phyloP scores from a whole-genome alignment of 208 protist species.

The Acanthamoeba healyi region DNA sequence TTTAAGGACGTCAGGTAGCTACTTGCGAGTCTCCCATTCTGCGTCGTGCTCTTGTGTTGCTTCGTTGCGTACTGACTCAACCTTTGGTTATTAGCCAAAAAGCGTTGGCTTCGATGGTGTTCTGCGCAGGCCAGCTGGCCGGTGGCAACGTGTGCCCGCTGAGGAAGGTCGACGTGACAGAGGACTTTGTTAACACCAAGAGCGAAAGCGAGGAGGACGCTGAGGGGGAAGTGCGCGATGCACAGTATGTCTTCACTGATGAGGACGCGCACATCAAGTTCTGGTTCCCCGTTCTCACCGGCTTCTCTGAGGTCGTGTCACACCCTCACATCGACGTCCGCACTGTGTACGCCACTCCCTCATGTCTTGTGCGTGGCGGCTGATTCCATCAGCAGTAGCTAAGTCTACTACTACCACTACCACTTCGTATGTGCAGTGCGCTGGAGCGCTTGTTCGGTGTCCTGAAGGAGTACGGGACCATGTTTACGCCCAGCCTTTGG shows the following conservation, averaged over 20 bases:
- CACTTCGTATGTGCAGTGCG: not conserved
- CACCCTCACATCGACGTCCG: slow-evolving; percentile 77
- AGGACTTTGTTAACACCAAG: not conserved
- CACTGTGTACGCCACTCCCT: slow-evolving; percentile 10
- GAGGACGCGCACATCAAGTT: slow-evolving; percentile 64
- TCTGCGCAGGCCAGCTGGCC: slow-evolving; percentile 47
- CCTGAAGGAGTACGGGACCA: slow-evolving; percentile 65
- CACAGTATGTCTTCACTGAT: slow-evolving; percentile 64
- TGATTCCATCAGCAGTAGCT: too few relatives aligned
- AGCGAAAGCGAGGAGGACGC: not conserved
- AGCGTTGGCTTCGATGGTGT: slow-evolving; percentile 60
- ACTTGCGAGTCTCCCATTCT: not conserved
- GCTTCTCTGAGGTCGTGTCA: slow-evolving; percentile 63
- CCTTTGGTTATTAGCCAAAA: too few relatives aligned
- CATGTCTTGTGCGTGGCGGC: not conserved
- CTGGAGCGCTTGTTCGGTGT: slow-evolving; percentile 57
- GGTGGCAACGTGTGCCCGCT: slow-evolving; percentile 7
- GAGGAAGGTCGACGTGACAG: not conserved
- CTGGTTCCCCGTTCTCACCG: slow-evolving; percentile 86
- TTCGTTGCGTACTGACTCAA: too few relatives aligned
- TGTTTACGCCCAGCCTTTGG: slow-evolving; percentile 67
- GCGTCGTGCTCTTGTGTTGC: too few relatives aligned
- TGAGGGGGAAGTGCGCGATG: not conserved
- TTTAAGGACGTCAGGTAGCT: slow-evolving; percentile 77
- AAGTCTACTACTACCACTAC: too few relatives aligned